Conservation (phyloP, 768 basidiomycete species). For the Boletus reticuloceps region DNA sequence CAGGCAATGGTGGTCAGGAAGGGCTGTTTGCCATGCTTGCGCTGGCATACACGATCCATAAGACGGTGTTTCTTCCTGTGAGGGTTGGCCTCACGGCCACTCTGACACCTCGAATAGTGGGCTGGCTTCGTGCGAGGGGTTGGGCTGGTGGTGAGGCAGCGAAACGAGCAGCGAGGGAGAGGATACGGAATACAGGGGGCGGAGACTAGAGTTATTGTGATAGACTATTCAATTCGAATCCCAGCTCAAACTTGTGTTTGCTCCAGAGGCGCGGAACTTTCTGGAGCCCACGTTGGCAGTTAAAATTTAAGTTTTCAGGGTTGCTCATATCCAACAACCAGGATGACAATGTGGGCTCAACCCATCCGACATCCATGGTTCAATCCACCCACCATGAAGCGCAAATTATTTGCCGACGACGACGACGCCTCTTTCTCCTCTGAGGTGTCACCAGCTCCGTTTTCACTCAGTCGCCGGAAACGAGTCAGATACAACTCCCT, state of each 20-base stretch:
- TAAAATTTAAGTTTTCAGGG: not conserved
- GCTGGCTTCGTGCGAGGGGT: constrained; percentile 75
- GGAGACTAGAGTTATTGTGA: constrained; percentile 16
- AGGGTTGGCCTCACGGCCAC: constrained; percentile 87
- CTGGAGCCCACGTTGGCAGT: not conserved
- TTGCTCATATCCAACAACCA: too few relatives aligned
- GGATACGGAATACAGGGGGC: constrained; percentile 24
- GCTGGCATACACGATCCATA: constrained; percentile 94
- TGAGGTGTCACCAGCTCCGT: constrained; percentile 22
- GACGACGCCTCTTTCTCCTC: constrained; percentile 1
- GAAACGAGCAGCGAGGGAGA: constrained; percentile 42
- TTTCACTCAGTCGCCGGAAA: constrained; percentile 45
- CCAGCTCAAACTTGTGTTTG: not conserved
- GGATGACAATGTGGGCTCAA: constrained; percentile 33
- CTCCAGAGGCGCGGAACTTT: constrained; percentile 3
- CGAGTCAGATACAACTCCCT: constrained; percentile 48
- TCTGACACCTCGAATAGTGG: constrained; percentile 81
- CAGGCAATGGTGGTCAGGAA: constrained; percentile 49
- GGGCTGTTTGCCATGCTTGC: constrained; percentile 90
- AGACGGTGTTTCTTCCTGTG: constrained; percentile 87
- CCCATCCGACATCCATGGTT: constrained; percentile 47
- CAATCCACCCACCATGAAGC: constrained; percentile 38
- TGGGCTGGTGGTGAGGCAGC: constrained; percentile 80
- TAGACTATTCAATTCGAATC: constrained; percentile 1
- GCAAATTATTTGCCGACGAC: constrained; percentile 28